Evolutionary conservation across 345 rosid genomes (phyloP).

Genomic region (Rhodomyrtus tomentosa): DNA sequence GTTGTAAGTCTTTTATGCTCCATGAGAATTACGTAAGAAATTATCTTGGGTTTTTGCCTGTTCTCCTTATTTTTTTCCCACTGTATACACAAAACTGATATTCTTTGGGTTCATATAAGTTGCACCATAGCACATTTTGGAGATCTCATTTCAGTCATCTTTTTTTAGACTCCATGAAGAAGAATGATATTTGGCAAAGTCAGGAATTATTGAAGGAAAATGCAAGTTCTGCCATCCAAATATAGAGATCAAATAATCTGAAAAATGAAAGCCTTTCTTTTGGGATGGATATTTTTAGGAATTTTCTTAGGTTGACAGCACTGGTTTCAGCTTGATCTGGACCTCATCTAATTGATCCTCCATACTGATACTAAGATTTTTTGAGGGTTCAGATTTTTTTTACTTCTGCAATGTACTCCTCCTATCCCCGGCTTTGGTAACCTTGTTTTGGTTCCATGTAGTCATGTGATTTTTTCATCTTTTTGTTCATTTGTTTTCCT

Average conservation of each 20-base stretch:
- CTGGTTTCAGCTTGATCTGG: not conserved
- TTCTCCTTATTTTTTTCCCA: not conserved
- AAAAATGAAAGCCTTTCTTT: not conserved
- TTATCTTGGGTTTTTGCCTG: not conserved
- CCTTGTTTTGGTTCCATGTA: not conserved
- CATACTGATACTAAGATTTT: not conserved
- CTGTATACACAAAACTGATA: not conserved
- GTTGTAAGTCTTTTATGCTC: not conserved
- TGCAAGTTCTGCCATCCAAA: not conserved
- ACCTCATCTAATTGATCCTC: not conserved
- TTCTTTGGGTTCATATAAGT: not conserved
- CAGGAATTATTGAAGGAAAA: not conserved
- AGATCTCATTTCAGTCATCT: not conserved
- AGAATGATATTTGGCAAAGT: not conserved
- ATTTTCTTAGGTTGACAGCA: not conserved
- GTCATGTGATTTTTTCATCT: not conserved
- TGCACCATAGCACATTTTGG: not conserved
- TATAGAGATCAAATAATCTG: not conserved
- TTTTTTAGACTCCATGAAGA: not conserved
- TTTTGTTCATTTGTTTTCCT: not conserved
- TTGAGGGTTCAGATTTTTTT: not conserved
- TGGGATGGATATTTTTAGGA: not conserved
- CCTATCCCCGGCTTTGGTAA: not conserved
- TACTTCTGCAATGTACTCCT: not conserved
- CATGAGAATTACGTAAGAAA: not conserved